Percentiles rank a stretch among this genome's conserved stretches.
Conservation (phyloP, 192 early-diverging fungal species). For the Coemansia sp. region DNA sequence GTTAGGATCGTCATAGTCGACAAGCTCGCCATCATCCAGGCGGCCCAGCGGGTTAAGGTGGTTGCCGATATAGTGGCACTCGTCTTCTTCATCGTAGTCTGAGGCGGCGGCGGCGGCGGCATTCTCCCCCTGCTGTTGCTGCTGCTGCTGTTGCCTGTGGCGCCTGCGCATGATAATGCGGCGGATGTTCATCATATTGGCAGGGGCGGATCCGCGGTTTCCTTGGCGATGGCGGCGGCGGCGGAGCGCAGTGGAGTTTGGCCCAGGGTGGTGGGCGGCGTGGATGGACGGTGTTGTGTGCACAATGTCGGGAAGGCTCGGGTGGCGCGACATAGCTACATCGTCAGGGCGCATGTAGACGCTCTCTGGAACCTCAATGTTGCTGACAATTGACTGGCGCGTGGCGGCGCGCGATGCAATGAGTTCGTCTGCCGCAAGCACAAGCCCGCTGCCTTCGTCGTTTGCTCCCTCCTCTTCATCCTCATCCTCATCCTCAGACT, state of each 20-base stretch:
- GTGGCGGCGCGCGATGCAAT: slow-evolving; percentile 31
- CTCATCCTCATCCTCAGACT: background rate
- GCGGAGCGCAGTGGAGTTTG: background rate
- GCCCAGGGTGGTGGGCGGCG: slow-evolving; percentile 3
- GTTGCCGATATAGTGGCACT: slow-evolving; percentile 48
- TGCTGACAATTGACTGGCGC: slow-evolving; percentile 17
- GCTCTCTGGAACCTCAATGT: slow-evolving; percentile 19
- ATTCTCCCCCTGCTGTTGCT: slow-evolving; percentile 4
- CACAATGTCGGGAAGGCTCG: slow-evolving; percentile 13
- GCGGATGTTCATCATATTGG: slow-evolving; percentile 14
- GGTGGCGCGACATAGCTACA: slow-evolving; percentile 15
- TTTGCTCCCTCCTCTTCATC: background rate
- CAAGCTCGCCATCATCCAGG: slow-evolving; percentile 46
- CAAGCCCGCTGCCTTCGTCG: slow-evolving; percentile 20
- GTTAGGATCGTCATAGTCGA: slow-evolving; percentile 50
- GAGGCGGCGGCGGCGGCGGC: no score
- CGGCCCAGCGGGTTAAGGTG: slow-evolving; percentile 41
- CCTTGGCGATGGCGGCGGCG: background rate
- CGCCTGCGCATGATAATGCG: slow-evolving; percentile 29
- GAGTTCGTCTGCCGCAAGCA: slow-evolving; percentile 29
- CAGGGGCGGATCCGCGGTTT: background rate
- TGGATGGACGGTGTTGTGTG: background rate
- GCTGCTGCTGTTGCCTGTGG: background rate
- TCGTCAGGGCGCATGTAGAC: slow-evolving; percentile 3
- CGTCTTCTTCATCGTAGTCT: slow-evolving; percentile 10